Base-by-base conservation (phyloP, 202 grass and related monocot genomes). In the Carex sylvatica region DNA sequence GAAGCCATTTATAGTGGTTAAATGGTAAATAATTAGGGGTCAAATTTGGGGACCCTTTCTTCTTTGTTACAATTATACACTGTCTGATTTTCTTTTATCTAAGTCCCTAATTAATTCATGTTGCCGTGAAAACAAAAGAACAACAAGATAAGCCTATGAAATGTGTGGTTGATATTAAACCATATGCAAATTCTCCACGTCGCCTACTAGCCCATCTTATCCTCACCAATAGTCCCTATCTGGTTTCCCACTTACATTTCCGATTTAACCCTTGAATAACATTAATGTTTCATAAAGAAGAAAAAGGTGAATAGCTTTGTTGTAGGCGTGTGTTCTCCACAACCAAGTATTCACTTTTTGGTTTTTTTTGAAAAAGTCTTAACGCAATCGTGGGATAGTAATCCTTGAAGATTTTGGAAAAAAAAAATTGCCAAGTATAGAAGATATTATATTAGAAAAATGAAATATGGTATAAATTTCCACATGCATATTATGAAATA, bases 261-360 rank as follows among this genome's bases (percentile, higher is more conserved):
- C 49, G 6, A 14, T 75, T 30, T 54, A 13, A 75, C 56, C 76
- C 59, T 31, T 40, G 7, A 78, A 33, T 46, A 35, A 60, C 28
- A 65, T 15, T 42, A 65, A 14, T 42, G 66, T 69, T 69, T 40
- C 33, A 51, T 47, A 51, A 14, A 26, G 9, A 12, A 61, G 10
- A 40, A 40, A 40, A 40, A 40, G 0, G 6, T 13, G 35, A 63
- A 80, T 15, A 64, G 4, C 1, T 80, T 46, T 74, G 31, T 84
- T 89, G 85, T 6, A 47, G 36, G 80, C 80, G 85, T 89, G 87
- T 94, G 85, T 64, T 44, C 61, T 40, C 83, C 87, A 79, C 92
- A 91, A 66, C 89, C 92, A 91, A 87, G 75, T 82, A 61, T 53
- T 73, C 71, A 61, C 60, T 87, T 84, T 44, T 30, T 64, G 74